phyloP scores from a whole-genome alignment of 2,329 filamentous ascomycete species.

The Tympanopsis confertula region DNA sequence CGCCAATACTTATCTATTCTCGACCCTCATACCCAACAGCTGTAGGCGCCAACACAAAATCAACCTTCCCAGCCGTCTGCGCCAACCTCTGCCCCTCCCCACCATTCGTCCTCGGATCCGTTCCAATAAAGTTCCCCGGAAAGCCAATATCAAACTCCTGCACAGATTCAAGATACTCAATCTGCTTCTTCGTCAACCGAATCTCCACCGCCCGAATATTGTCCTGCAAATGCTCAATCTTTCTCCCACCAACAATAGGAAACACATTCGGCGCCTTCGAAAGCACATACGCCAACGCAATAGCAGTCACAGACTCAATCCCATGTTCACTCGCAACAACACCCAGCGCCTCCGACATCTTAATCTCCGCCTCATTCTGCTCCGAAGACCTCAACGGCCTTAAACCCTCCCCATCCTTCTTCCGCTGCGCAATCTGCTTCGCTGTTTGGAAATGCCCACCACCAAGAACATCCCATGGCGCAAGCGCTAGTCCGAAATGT shows the following conservation, averaged over 20 bases:
- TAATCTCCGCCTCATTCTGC: constrained; percentile 27
- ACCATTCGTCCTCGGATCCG: neutral
- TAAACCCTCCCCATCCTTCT: constrained; percentile 23
- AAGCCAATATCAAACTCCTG: neutral
- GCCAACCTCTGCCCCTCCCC: too few relatives aligned
- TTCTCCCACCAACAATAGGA: constrained; percentile 9
- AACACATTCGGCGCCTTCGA: constrained; percentile 39
- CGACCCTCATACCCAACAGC: neutral
- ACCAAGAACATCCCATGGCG: constrained; percentile 48
- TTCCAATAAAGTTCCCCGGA: neutral
- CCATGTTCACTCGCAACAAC: constrained; percentile 22
- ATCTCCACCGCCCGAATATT: neutral
- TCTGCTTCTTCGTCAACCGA: neutral
- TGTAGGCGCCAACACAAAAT: neutral
- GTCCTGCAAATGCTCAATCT: constrained; percentile 5
- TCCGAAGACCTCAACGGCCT: constrained; percentile 19
- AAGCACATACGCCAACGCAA: constrained; percentile 42
- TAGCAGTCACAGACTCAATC: constrained; percentile 25
- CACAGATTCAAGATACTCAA: neutral
- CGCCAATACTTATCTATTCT: too few relatives aligned
- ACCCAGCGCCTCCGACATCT: constrained; percentile 33
- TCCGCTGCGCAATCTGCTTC: constrained; percentile 17
- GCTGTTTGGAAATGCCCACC: constrained; percentile 35
- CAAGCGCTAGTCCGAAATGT: constrained; percentile 34
- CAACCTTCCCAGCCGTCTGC: neutral